Evolutionary conservation across 2,329 filamentous ascomycete genomes (phyloP), one percentile per base, ranked within the genome.

Genomic region (Pseudogymnoascus sp.): DNA sequence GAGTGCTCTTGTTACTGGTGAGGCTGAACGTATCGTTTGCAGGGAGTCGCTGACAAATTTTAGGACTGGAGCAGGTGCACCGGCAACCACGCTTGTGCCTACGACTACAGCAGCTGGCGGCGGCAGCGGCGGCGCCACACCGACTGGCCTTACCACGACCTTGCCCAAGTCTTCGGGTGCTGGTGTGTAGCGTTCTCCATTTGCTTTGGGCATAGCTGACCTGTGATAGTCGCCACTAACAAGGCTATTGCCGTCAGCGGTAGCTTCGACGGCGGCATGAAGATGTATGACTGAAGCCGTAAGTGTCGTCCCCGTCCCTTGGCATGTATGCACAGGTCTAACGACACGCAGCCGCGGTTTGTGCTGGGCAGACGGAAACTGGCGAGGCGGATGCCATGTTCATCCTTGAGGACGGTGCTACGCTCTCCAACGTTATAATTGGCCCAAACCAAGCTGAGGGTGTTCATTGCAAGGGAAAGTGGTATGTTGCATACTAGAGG

Each of bases 341-440:
- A 56, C 50, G 5, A 1, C 16, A 21, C 7, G 14, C 10, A 56
- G 50, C 50, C 10, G 5, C 12, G 50, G 50, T 56, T 35, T 56
- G 50, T 14, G 28, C 31, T 2, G 50, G 6, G 10, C 50, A 56
- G 28, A 11, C 28, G 5, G 67, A 69, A 37, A 68, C 66, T 16
- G 67, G 67, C 61, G 63, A 56, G 37, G 28, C 18, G 10, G 63
- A 78, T 61, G 77, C 81, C 60, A 80, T 83, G 69, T 83, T 83
- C 76, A 74, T 80, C 65, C 73, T 84, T 61, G 74, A 78, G 70
- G 73, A 77, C 62, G 80, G 81, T 28, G 81, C 77, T 35, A 80
- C 76, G 21, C 72, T 83, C 25, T 78, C 76, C 66, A 82, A 82
- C 68, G 80, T 79, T 69, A 81, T 83, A 69, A 82, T 82, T 62